Evolutionary conservation across 176 grass and related monocot genomes (phyloP), one percentile per base, ranked within the genome.

Genomic region (Oryza officinalis): DNA sequence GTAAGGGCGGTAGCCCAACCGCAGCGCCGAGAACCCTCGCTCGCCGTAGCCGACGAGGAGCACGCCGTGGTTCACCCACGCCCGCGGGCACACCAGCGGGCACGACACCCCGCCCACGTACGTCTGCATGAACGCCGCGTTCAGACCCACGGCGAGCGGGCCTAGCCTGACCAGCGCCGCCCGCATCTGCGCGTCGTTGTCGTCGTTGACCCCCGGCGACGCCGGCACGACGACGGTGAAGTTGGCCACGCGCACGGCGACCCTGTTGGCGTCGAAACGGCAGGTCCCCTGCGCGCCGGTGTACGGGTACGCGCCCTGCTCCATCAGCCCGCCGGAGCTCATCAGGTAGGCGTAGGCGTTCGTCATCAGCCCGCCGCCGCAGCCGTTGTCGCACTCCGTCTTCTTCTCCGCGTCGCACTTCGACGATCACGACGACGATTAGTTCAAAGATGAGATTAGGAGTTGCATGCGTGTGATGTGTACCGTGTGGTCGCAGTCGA

Each of bases 41-140:
- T 78, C 84, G 60, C 90, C 90, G 67, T 97, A 97, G 32, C 92
- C 94, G 25, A 94, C 88, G 43, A 97, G 88, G 4, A 97, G 90
- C 77, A 92, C 95, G 32, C 95, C 95, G 81, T 97, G 95, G 84
- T 97, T 97, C 25, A 97, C 15, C 81, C 74, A 81, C 15, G 65
- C 71, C n/a, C 85, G 85, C 10, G 92, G 92, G 88, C 94, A 97
- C 23, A 97, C 43, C 4, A 97, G 67, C 9, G 95, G 95, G 92
- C 95, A 94, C 6, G 95, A 94, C 64, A 94, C 88, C 8, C 92
- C 92, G 22, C 81, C 60, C 4, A 97, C 75, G 78, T 97, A 97
- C 49, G 92, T 97, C 91, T 97, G 95, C 95, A 94, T 94, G 88
- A 94, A 97, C 4, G 91, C 85, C 13, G 95, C 92, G 64, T 97